phyloP scores from a whole-genome alignment of 164 flowering plant species.

The Piper longum region DNA sequence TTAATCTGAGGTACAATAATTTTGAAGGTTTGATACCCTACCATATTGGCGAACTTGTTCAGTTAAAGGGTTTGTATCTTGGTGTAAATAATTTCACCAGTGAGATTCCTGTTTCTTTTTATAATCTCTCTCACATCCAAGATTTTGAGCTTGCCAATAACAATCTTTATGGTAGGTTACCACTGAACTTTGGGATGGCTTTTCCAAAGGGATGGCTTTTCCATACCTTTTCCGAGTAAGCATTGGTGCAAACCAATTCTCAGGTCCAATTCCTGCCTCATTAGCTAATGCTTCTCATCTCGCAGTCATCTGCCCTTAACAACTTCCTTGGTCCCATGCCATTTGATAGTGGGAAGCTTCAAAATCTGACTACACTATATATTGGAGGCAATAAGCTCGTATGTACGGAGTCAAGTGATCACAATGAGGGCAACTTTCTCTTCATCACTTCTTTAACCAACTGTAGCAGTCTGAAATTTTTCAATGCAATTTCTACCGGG shows the following conservation, averaged over 20 bases:
- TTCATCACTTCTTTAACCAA: conserved; percentile 2
- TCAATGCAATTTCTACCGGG: neutral
- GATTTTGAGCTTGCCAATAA: neutral
- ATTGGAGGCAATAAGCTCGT: neutral
- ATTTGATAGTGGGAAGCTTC: neutral
- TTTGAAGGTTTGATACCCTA: conserved; percentile 18
- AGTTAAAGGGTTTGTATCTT: neutral
- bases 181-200: conserved; percentile 10
- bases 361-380: neutral
- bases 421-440: neutral
- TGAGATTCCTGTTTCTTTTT: neutral
- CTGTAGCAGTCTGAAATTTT: neutral
- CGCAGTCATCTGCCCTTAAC: neutral
- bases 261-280: neutral
- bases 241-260: neutral
- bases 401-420: neutral
- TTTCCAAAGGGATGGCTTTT: no score
- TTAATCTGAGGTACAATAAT: conserved; percentile 8
- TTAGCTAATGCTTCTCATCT: conserved; percentile 2
- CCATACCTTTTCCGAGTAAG: conserved; percentile 11
- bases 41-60: conserved; percentile 8
- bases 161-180: conserved; percentile 17
- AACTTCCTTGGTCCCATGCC: conserved; percentile 4
- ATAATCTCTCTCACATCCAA: neutral
- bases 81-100: conserved; percentile 3